These are phyloP conservation scores for Trifolium repens DNA, from an alignment of 306 rosid genomes.

Conservation along the genomic window DNA sequence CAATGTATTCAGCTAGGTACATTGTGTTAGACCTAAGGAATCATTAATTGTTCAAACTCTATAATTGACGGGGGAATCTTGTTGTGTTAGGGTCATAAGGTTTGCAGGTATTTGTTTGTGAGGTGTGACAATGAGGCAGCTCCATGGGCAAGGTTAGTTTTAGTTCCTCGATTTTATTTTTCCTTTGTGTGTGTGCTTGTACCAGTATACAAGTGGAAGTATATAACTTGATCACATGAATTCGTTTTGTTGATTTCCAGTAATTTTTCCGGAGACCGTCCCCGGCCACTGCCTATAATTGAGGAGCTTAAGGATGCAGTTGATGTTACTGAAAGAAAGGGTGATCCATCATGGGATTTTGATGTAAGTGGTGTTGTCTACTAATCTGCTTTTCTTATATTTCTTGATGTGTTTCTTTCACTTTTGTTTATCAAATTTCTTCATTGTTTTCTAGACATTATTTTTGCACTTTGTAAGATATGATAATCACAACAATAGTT, in stretches of 20 bases:
- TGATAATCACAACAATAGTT: not conserved
- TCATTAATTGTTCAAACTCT: not conserved
- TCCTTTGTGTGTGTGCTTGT: not conserved
- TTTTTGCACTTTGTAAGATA: not conserved
- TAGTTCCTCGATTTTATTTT: not conserved
- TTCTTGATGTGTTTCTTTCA: not conserved
- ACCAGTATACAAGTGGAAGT: not conserved
- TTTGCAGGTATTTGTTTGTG: constrained; percentile 74
- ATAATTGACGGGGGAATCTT: not conserved
- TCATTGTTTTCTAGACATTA: not conserved
- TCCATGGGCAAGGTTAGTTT: constrained; percentile 70
- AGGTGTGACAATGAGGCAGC: constrained; percentile 89
- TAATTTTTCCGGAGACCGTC: constrained; percentile 69
- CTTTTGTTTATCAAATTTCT: not conserved
- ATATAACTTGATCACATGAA: not conserved
- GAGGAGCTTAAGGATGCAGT: constrained; percentile 56
- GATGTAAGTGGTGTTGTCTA: constrained; percentile 49
- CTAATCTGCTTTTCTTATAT: not conserved
- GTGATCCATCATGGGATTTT: constrained; percentile 68
- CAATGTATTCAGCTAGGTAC: not conserved
- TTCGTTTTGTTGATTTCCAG: constrained; percentile 46
- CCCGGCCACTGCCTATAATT: constrained; percentile 61
- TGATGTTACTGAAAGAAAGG: constrained; percentile 61
- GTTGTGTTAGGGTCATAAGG: constrained; percentile 65
- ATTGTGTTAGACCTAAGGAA: not conserved